Evolutionary conservation across 2,329 filamentous ascomycete species (phyloP).

Genomic region (Sarocladium strictum): DNA sequence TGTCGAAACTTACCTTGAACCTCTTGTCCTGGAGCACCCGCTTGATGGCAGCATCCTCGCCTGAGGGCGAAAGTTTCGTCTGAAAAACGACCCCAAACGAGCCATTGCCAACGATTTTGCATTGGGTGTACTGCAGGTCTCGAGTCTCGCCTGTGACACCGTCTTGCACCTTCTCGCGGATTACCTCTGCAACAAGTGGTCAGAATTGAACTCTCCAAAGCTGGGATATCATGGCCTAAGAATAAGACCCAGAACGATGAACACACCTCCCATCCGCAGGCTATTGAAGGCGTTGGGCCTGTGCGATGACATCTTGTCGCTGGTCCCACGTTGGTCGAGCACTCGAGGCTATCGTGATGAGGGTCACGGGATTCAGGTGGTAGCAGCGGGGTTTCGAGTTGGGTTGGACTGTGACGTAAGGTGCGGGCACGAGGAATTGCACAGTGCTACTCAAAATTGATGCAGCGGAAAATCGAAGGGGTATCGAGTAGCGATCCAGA

Average conservation of each 20-base stretch:
- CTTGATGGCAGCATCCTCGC: slow-evolving; percentile 98
- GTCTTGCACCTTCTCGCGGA: slow-evolving; percentile 98
- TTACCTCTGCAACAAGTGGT: slow-evolving; percentile 68
- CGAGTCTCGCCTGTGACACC: slow-evolving; percentile 93
- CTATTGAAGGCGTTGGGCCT: slow-evolving; percentile 81
- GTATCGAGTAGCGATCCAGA: slow-evolving; percentile 1
- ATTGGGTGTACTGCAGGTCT: slow-evolving; percentile 97
- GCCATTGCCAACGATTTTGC: slow-evolving; percentile 98
- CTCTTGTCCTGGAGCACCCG: slow-evolving; percentile 97
- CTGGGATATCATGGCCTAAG: slow-evolving; percentile 11
- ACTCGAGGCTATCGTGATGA: slow-evolving; percentile 8
- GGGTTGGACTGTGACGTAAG: slow-evolving; percentile 7
- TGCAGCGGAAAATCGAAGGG: neutral
- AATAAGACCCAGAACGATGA: slow-evolving; percentile 10
- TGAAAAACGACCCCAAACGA: slow-evolving; percentile 99
- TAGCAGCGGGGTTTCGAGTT: slow-evolving; percentile 9
- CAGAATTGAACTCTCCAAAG: slow-evolving; percentile 17
- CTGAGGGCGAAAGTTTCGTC: slow-evolving; percentile 95
- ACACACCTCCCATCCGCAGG: slow-evolving; percentile 95
- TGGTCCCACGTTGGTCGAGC: slow-evolving; percentile 4
- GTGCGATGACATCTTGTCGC: slow-evolving; percentile 71
- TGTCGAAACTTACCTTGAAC: slow-evolving; percentile 72
- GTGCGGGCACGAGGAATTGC: neutral
- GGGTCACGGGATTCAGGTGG: slow-evolving; percentile 4
- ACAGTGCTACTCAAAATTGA: neutral